Conservation (phyloP, 2,329 filamentous ascomycete genomes). For the Dryadomyces sulphureus region DNA sequence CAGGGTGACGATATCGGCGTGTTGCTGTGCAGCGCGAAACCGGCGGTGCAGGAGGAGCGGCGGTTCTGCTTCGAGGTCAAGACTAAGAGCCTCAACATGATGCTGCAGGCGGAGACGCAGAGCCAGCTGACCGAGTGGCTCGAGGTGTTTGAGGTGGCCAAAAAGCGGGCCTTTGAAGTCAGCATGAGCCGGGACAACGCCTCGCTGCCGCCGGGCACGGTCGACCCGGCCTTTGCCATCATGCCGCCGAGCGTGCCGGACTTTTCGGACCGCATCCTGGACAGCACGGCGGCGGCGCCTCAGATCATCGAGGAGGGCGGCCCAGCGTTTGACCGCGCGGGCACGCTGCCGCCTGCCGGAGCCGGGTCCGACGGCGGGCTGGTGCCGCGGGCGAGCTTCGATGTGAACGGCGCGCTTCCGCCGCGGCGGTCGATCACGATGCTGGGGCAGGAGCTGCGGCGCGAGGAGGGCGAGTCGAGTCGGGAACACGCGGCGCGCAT, state of each 20-base stretch:
- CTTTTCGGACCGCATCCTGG: slow-evolving; percentile 64
- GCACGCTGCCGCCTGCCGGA: slow-evolving; percentile 50
- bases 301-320: slow-evolving; percentile 15
- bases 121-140: slow-evolving; percentile 89
- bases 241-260: slow-evolving; percentile 77
- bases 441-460: slow-evolving; percentile 32
- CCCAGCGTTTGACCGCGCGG: slow-evolving; percentile 39
- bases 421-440: slow-evolving; percentile 42
- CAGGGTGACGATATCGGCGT: slow-evolving; percentile 96
- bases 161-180: slow-evolving; percentile 77
- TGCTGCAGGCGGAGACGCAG: slow-evolving; percentile 89
- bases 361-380: slow-evolving; percentile 54
- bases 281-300: slow-evolving; percentile 22
- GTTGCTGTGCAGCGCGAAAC: slow-evolving; percentile 80
- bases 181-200: slow-evolving; percentile 38
- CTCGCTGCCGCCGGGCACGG: slow-evolving; percentile 27
- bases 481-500: slow-evolving; percentile 76
- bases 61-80: slow-evolving; percentile 98
- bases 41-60: slow-evolving; percentile 81
- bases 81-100: slow-evolving; percentile 81
- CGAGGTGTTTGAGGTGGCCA: slow-evolving; percentile 81
- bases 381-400: slow-evolving; percentile 53
- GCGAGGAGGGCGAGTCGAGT: slow-evolving; percentile 58
- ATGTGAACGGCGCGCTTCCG: slow-evolving; percentile 33
- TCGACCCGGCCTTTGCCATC: slow-evolving; percentile 78